A percentile compares a stretch with the other conserved stretches of the same genome.
Evolutionary conservation across 345 rosid species (phyloP).

Genomic region (Mercurialis annua): DNA sequence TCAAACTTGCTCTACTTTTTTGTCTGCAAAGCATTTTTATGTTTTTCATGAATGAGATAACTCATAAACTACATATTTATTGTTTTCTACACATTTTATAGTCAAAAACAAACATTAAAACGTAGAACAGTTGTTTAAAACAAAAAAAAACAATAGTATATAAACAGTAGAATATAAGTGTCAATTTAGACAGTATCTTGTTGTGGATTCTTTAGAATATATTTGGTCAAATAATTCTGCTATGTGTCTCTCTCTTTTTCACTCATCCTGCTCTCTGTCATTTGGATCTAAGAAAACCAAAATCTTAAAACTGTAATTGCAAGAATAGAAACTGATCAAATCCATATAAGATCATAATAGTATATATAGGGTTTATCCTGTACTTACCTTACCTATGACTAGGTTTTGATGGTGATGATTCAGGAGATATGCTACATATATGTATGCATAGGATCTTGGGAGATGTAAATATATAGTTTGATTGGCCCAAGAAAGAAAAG

Average conservation of each 20-base stretch:
- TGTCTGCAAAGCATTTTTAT: constrained; percentile 20
- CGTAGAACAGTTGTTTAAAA: neutral
- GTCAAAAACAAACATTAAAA: neutral
- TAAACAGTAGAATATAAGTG: neutral
- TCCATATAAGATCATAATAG: neutral
- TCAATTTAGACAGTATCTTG: neutral
- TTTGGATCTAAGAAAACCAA: neutral
- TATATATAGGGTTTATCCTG: neutral
- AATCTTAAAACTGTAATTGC: neutral
- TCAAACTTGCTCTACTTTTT: constrained; percentile 21
- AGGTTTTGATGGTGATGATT: constrained; percentile 13
- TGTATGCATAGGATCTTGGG: constrained; percentile 6
- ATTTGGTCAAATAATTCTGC: constrained; percentile 11
- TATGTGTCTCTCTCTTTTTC: neutral
- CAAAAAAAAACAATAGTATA: neutral
- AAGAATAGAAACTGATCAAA: neutral
- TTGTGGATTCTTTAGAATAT: neutral
- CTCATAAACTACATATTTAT: neutral
- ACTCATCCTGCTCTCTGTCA: neutral
- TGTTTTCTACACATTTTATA: neutral
- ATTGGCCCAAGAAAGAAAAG: constrained; percentile 10
- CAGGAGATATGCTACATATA: neutral
- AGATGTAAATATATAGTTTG: constrained; percentile 12
- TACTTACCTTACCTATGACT: constrained; percentile 8
- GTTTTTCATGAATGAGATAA: constrained; percentile 18